Percentiles rank a stretch among this genome's conserved stretches.
Conservation (phyloP, 2,329 filamentous ascomycete genomes). For the Fusarium piperis region DNA sequence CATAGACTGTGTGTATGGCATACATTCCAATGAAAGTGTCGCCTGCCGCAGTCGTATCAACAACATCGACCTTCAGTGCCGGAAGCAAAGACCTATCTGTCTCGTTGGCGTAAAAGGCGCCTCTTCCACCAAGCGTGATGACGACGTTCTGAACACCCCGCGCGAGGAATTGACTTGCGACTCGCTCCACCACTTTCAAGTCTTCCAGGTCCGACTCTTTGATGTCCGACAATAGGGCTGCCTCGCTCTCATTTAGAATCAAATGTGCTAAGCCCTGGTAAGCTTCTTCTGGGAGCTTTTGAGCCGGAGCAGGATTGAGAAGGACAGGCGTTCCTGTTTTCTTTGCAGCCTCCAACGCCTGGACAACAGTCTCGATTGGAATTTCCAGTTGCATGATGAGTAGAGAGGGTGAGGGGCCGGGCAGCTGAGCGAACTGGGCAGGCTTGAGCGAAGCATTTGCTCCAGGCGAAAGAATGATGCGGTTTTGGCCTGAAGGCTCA, state of each 20-base stretch:
- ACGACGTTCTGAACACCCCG: constrained; percentile 71
- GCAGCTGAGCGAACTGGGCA: constrained; percentile 32
- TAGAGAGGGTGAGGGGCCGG: constrained; percentile 57
- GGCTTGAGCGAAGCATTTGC: constrained; percentile 54
- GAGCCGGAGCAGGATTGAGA: constrained; percentile 76
- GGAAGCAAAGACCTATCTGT: constrained; percentile 53
- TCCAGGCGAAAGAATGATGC: constrained; percentile 66
- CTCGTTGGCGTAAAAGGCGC: constrained; percentile 61
- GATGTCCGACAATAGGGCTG: constrained; percentile 66
- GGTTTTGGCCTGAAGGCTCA: constrained; percentile 63
- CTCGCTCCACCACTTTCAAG: constrained; percentile 44
- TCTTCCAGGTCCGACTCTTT: constrained; percentile 47
- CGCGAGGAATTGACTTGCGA: constrained; percentile 64
- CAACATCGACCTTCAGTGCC: constrained; percentile 61
- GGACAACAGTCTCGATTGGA: constrained; percentile 61
- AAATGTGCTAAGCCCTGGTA: constrained; percentile 71
- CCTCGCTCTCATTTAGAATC: constrained; percentile 80
- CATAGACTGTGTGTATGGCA: constrained; percentile 54
- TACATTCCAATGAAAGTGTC: constrained; percentile 81
- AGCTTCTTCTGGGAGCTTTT: constrained; percentile 65
- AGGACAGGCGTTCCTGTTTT: constrained; percentile 61
- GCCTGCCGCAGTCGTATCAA: constrained; percentile 79
- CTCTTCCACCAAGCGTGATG: constrained; percentile 73
- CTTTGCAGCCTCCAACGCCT: constrained; percentile 56
- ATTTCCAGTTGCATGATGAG: constrained; percentile 71